phyloP scores from a whole-genome alignment of 129 eudicot genomes.

The Centrapalus pauciflorus region DNA sequence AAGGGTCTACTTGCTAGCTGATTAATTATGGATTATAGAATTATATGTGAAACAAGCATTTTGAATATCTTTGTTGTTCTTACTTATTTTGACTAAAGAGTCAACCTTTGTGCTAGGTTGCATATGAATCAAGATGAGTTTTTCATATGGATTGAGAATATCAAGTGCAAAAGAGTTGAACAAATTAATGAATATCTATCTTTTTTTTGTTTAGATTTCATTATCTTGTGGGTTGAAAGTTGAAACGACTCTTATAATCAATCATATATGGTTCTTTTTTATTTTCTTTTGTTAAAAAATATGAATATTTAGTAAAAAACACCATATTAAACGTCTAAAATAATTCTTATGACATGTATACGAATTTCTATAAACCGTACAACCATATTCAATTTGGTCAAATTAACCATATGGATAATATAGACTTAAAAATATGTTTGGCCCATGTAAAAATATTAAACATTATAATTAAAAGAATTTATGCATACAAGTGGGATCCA shows the following conservation, averaged over 20 bases:
- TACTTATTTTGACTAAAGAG: constrained; percentile 8
- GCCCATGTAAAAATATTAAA: no score
- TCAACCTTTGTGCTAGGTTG: constrained; percentile 22
- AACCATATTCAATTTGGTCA: no score
- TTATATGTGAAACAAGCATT: background rate
- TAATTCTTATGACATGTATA: no score
- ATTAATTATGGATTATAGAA: background rate
- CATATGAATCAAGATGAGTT: constrained; percentile 12
- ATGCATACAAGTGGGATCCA: background rate
- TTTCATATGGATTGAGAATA: constrained; percentile 8
- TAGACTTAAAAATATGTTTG: no score
- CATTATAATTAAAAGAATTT: no score
- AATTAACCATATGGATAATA: no score
- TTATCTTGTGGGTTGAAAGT: background rate
- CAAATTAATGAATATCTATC: background rate
- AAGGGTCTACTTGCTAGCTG: constrained; percentile 47
- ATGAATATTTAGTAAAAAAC: no score
- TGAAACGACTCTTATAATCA: background rate
- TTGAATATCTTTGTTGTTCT: background rate
- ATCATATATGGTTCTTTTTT: no score
- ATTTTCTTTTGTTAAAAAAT: no score
- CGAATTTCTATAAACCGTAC: no score
- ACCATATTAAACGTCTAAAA: no score
- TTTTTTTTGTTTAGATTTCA: background rate
- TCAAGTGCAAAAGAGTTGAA: constrained; percentile 29